Percentiles rank a stretch among this genome's conserved stretches.
These are phyloP conservation scores for Rhynchospora breviuscula DNA, from an alignment of 176 grass and related monocot species.

Conservation along the genomic window DNA sequence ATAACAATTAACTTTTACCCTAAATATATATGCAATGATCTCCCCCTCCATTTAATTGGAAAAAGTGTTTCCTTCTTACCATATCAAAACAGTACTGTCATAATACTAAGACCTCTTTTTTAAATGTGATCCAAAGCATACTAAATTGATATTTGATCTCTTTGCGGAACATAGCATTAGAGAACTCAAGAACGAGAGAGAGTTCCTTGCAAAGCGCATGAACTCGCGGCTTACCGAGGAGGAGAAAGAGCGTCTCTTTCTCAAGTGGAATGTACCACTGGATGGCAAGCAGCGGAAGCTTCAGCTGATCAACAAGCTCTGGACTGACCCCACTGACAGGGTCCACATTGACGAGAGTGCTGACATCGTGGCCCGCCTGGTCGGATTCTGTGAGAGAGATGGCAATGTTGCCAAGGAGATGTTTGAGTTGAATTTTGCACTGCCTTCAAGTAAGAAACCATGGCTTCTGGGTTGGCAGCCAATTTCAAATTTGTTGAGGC, in stretches of 20 bases:
- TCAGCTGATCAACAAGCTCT: constrained; percentile 77
- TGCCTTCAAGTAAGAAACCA: constrained; percentile 60
- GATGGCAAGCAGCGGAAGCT: constrained; percentile 87
- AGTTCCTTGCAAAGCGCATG: constrained; percentile 73
- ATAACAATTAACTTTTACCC: too few relatives aligned
- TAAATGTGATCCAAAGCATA: neutral
- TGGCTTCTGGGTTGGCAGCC: constrained; percentile 92
- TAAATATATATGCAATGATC: too few relatives aligned
- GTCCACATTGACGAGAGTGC: constrained; percentile 63
- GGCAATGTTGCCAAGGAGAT: constrained; percentile 91
- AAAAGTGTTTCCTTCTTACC: too few relatives aligned
- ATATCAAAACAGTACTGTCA: too few relatives aligned
- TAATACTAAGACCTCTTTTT: too few relatives aligned
- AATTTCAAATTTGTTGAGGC: constrained; percentile 71
- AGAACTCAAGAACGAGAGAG: constrained; percentile 67
- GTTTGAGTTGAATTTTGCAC: constrained; percentile 87
- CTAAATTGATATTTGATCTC: neutral
- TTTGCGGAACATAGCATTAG: constrained; percentile 53
- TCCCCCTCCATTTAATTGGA: too few relatives aligned
- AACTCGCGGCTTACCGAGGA: constrained; percentile 69
- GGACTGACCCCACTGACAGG: constrained; percentile 55
- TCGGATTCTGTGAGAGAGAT: constrained; percentile 77
- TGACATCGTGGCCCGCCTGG: constrained; percentile 78
- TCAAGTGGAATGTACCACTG: constrained; percentile 70
- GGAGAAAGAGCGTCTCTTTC: constrained; percentile 57